phyloP scores from a whole-genome alignment of 805 yeast species.

The Candida xyloterini region DNA sequence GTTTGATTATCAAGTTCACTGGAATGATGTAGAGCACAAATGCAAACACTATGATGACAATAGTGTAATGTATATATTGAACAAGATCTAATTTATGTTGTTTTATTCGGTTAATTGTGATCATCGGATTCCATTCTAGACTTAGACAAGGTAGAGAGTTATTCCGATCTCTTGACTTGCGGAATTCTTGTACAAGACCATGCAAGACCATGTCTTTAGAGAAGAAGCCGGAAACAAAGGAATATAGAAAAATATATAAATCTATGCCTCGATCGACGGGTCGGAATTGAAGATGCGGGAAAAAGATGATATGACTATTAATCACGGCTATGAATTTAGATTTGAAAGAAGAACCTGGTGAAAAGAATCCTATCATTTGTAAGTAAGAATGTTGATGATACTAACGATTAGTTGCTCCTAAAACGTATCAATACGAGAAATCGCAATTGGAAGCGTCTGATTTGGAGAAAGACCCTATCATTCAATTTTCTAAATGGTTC shows the following conservation, averaged over 20 bases:
- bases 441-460: slow-evolving; percentile 54
- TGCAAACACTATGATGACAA: slow-evolving; percentile 19
- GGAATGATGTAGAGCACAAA: slow-evolving; percentile 28
- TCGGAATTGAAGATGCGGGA: neutral
- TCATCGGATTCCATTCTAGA: slow-evolving; percentile 12
- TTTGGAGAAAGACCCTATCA: slow-evolving; percentile 58
- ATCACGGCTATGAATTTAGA: slow-evolving; percentile 23
- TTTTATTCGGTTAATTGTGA: slow-evolving; percentile 9
- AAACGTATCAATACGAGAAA: slow-evolving; percentile 83
- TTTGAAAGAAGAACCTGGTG: slow-evolving; percentile 17
- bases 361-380: slow-evolving; percentile 32
- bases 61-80: slow-evolving; percentile 17
- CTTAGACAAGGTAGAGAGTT: slow-evolving; percentile 15
- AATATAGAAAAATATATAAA: neutral
- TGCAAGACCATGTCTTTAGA: slow-evolving; percentile 8
- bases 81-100: slow-evolving; percentile 5
- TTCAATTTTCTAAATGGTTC: slow-evolving; percentile 84
- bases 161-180: slow-evolving; percentile 10
- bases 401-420: slow-evolving; percentile 60
- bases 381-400: slow-evolving; percentile 5
- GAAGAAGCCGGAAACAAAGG: slow-evolving; percentile 4
- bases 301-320: slow-evolving; percentile 4
- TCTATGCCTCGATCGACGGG: slow-evolving; percentile 4
- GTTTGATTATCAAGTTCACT: slow-evolving; percentile 15
- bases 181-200: slow-evolving; percentile 14